These are phyloP conservation scores for Vigna trinervia DNA, from an alignment of 306 rosid species.

Conservation along the genomic window DNA sequence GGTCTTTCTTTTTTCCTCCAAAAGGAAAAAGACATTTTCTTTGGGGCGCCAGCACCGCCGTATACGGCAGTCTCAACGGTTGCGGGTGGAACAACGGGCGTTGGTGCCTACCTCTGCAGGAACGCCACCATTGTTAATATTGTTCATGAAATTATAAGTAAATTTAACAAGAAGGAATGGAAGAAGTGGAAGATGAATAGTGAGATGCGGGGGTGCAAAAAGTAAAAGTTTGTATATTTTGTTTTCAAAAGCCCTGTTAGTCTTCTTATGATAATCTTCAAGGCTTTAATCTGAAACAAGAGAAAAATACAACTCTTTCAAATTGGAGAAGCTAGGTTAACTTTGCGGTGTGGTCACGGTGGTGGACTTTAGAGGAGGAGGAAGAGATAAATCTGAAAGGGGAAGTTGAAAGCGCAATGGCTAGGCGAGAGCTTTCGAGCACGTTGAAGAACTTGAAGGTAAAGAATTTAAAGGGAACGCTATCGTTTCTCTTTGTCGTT, in stretches of 20 bases:
- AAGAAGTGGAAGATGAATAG: not conserved
- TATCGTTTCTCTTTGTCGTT: not conserved
- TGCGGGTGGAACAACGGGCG: conserved; percentile 62
- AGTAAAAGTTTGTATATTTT: not conserved
- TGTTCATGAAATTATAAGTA: not conserved
- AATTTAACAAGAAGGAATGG: not conserved
- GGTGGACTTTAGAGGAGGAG: not conserved
- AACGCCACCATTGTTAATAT: not conserved
- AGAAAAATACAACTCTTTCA: not conserved
- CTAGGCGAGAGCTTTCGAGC: conserved; percentile 77
- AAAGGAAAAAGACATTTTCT: conserved; percentile 55
- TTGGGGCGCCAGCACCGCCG: conserved; percentile 58
- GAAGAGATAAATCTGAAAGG: conserved; percentile 3
- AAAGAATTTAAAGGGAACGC: not conserved
- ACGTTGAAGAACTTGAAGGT: conserved; percentile 88
- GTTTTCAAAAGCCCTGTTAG: not conserved
- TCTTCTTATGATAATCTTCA: not conserved
- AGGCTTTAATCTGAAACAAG: not conserved
- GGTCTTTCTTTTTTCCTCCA: conserved; percentile 42
- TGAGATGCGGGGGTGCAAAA: not conserved
- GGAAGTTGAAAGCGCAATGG: conserved; percentile 50
- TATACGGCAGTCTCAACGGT: conserved; percentile 59
- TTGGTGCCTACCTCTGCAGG: not conserved
- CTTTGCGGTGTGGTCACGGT: not conserved
- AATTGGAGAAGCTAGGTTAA: conserved; percentile 44